phyloP scores from a whole-genome alignment of 176 grass and related monocot genomes.

The Bromus sterilis region DNA sequence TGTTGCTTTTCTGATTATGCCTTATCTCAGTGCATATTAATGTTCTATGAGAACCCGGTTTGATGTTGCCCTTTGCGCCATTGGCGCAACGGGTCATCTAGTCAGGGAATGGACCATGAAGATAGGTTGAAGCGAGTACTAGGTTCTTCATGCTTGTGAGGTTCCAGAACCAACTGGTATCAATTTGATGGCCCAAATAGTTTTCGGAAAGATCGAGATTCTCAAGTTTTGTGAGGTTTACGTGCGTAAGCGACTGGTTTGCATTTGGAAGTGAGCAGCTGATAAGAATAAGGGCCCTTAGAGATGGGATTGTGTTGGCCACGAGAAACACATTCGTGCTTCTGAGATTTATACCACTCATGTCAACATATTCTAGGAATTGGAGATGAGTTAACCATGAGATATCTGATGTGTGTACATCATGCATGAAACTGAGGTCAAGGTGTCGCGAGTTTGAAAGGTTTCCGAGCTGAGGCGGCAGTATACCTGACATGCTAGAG shows the following conservation, averaged over 20 bases:
- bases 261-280: background rate
- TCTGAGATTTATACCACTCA: background rate
- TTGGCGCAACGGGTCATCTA: too few relatives aligned
- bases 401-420: background rate
- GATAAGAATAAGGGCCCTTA: background rate
- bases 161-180: background rate
- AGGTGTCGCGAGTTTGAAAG: background rate
- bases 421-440: background rate
- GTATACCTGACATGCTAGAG: background rate
- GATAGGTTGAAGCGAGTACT: background rate
- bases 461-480: background rate
- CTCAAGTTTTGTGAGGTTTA: constrained; percentile 5
- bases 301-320: background rate
- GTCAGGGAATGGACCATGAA: background rate
- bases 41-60: too few relatives aligned
- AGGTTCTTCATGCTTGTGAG: background rate
- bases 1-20: too few relatives aligned
- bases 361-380: background rate
- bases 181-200: background rate
- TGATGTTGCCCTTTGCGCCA: too few relatives aligned
- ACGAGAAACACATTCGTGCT: background rate
- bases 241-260: background rate
- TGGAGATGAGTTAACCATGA: background rate
- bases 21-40: too few relatives aligned
- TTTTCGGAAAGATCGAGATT: background rate